Conservation (phyloP, 306 rosid species). For the Leucaena leucocephala region DNA sequence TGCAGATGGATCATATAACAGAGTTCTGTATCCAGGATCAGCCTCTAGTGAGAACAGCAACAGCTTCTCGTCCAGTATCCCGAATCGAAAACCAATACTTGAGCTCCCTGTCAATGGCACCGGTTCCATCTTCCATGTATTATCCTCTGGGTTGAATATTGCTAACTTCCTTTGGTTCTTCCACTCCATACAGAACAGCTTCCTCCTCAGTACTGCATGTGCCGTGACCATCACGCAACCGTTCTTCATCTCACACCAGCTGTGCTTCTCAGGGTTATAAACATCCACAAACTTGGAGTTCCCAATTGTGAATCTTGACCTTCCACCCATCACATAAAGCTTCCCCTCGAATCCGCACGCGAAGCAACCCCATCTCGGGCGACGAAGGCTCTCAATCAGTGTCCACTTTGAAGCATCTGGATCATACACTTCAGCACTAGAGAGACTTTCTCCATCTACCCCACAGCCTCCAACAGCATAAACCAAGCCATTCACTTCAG, state of each 20-base stretch:
- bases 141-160: conserved; percentile 69
- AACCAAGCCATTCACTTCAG: conserved; percentile 77
- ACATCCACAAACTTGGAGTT: conserved; percentile 87
- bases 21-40: conserved; percentile 65
- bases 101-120: conserved; percentile 89
- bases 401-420: conserved; percentile 74
- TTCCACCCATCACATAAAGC: conserved; percentile 96
- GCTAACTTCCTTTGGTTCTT: conserved; percentile 88
- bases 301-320: conserved; percentile 94
- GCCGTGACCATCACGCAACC: conserved; percentile 99
- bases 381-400: conserved; percentile 78
- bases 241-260: conserved; percentile 90
- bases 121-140: conserved; percentile 78
- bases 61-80: conserved; percentile 72
- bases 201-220: conserved; percentile 76
- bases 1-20: conserved; percentile 87
- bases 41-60: conserved; percentile 64
- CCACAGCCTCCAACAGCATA: conserved; percentile 93
- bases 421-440: conserved; percentile 81
- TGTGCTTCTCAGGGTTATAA: conserved; percentile 64
- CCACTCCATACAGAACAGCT: conserved; percentile 96
- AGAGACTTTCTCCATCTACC: conserved; percentile 63
- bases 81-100: conserved; percentile 71
- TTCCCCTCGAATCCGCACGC: conserved; percentile 91
- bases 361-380: conserved; percentile 94